Evolutionary conservation across 2,329 filamentous ascomycete genomes (phyloP), one percentile per base, ranked within the genome.

Genomic region (Erysiphe pulchra): DNA sequence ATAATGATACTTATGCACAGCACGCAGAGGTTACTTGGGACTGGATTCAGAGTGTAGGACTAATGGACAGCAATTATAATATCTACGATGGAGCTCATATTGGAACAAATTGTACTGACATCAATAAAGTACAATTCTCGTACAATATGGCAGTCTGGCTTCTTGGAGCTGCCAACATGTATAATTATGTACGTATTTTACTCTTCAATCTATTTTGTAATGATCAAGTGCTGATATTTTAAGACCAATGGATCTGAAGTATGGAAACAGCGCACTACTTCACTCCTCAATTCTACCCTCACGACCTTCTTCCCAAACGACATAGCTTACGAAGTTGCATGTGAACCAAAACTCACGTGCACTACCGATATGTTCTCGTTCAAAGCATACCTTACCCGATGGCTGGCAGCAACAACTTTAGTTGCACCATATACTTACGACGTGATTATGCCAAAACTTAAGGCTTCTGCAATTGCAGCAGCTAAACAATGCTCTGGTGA

Each of bases 1-100:
- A 74, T 42, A 90, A 92, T 60, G 56, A 70, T 46, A 90, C 80
- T 0, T 92, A 92, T 56, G 67, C 71, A 9, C 69, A 81, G 12
- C 85, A 79, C 80, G 83, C 82, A 0, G 67, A 72, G 48, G 76
- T 66, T 53, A 65, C 77, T 10, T 93, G 75, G 57, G 67, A 76
- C 43, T 83, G 78, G 78, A 65, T 75, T 52, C 55, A 58, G 10
- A 53, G 57, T 0, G 62, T 69, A 10, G 67, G 69, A 0, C 65
- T 83, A 46, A 75, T 82, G 71, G 66, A 70, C 47, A 50, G 54
- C 0, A 56, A 65, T 3, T 75, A 63, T 56, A 62, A 66, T 45
- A 63, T 81, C n/a, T 70, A 63, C 51, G 77, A 75, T 59, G 71
- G 71, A 45, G 64, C 65, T 4, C 62, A 64, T 32, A 60, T 62